A percentile compares a stretch with the other conserved stretches of the same genome.
Evolutionary conservation across 768 basidiomycete genomes (phyloP).

Genomic region (Suillus spraguei): DNA sequence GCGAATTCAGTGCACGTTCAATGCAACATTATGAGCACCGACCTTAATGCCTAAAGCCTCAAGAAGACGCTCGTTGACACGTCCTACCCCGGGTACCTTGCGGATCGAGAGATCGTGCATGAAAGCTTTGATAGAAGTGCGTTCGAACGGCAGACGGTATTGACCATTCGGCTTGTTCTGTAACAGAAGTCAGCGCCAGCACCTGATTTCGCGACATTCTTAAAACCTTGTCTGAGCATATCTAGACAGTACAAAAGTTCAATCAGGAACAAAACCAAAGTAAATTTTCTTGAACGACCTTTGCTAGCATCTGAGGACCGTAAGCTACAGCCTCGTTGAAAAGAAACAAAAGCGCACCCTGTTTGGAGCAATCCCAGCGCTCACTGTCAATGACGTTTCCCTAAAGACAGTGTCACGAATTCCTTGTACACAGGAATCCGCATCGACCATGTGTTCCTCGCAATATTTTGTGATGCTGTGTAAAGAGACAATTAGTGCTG

Average conservation of each 20-base stretch:
- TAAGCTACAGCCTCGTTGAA: slow-evolving; percentile 20
- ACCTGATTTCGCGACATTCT: neutral
- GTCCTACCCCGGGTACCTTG: slow-evolving; percentile 87
- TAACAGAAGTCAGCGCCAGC: slow-evolving; percentile 7
- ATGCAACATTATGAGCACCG: slow-evolving; percentile 15
- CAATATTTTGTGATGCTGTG: slow-evolving; percentile 85
- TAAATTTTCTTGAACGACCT: slow-evolving; percentile 49
- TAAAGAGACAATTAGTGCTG: slow-evolving; percentile 9
- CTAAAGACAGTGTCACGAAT: slow-evolving; percentile 74
- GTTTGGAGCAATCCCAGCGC: slow-evolving; percentile 95
- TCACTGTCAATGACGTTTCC: slow-evolving; percentile 87
- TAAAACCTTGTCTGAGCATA: slow-evolving; percentile 86
- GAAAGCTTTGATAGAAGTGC: slow-evolving; percentile 66
- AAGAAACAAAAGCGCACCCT: slow-evolving; percentile 54
- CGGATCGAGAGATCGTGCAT: slow-evolving; percentile 84
- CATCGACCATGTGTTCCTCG: slow-evolving; percentile 57
- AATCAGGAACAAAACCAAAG: slow-evolving; percentile 3
- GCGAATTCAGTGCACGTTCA: neutral
- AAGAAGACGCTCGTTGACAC: slow-evolving; percentile 86
- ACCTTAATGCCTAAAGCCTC: slow-evolving; percentile 89
- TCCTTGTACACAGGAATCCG: slow-evolving; percentile 75
- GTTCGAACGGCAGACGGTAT: slow-evolving; percentile 71
- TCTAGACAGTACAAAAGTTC: slow-evolving; percentile 44
- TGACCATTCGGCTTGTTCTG: slow-evolving; percentile 97
- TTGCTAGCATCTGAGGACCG: slow-evolving; percentile 77